Base-by-base conservation (phyloP, 2,329 filamentous ascomycete species). In the Cladosporium sp. region DNA sequence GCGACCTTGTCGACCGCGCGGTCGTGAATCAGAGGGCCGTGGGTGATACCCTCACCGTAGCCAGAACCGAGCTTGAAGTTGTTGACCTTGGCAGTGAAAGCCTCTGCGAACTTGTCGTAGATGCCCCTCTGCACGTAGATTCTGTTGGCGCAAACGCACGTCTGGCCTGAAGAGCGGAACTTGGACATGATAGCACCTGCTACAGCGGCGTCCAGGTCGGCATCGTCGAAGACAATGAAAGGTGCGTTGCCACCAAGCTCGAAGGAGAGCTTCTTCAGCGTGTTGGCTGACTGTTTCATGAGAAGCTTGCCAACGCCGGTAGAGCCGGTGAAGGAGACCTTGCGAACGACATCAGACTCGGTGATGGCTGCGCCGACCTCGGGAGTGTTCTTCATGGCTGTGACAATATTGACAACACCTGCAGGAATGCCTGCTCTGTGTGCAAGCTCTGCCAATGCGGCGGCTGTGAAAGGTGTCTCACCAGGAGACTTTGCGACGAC, bases 161-260 rank as follows among this genome's bases (percentile, higher is more conserved):
- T 98, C 83, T 99, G 95, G 40, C 95, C 95, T 0, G 92, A 96
- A 44, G 90, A 92, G 64, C 95, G 90, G 87, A 98, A 98, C 79
- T 98, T 99, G 74, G 88, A 93, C 28, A 89, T 82, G 63, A 98
- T 86, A 57, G 93, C 93, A 29, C 93, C 94, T 0, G 87, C 81
- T 0, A 98, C 92, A 2, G 95, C 95, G 5, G 83, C 81, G 66
- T 97, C 93, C 23, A 98, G 81, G 75, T 98, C 92, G 23, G 94
- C 76, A 74, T 98, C 94, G 74, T 98, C 93, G 75, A 98, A 98
- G 37, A 98, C 92, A 70, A 98, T 97, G 77, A 97, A 96, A 1
- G 94, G 94, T 0, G 94, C 91, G 77, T 98, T 98, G 57, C 94
- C 95, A 64, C 94, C 94, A 1, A 98, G 89, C 77, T 98, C 94